phyloP scores from a whole-genome alignment of 768 basidiomycete genomes.

The Cubamyces sp. region DNA sequence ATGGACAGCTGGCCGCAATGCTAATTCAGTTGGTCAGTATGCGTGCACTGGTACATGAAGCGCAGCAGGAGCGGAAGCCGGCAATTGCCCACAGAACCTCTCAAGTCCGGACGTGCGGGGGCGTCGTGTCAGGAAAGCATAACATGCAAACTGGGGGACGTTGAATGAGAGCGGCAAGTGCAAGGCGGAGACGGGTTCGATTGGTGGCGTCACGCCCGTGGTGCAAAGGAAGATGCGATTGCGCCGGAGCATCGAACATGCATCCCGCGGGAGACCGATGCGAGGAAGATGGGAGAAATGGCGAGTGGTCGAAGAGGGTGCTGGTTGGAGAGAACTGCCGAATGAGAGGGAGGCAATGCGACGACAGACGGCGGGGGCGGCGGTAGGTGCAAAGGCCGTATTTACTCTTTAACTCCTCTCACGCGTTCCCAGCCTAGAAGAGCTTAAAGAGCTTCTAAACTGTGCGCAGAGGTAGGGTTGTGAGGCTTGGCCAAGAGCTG shows the following conservation, averaged over 20 bases:
- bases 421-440: constrained; percentile 11
- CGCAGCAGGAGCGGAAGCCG: constrained; percentile 15
- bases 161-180: not conserved
- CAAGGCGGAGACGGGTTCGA: not conserved
- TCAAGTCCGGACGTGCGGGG: not conserved
- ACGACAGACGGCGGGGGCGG: not conserved
- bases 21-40: no score
- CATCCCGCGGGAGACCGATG: not conserved
- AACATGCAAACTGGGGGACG: no score
- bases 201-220: constrained; percentile 5
- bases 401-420: constrained; percentile 19
- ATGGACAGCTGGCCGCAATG: not conserved
- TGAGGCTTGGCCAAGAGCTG: constrained; percentile 6
- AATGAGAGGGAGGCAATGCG: constrained; percentile 8
- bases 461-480: not conserved
- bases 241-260: not conserved
- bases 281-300: not conserved
- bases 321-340: no score
- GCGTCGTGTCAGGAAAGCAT: not conserved
- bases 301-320: not conserved
- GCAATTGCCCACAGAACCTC: not conserved
- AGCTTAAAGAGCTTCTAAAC: constrained; percentile 1
- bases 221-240: not conserved
- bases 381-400: constrained; percentile 8
- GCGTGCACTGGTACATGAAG: not conserved